Evolutionary conservation across 345 rosid genomes (phyloP), one percentile per base, ranked within the genome.

Genomic region (Corchorus olitorius): DNA sequence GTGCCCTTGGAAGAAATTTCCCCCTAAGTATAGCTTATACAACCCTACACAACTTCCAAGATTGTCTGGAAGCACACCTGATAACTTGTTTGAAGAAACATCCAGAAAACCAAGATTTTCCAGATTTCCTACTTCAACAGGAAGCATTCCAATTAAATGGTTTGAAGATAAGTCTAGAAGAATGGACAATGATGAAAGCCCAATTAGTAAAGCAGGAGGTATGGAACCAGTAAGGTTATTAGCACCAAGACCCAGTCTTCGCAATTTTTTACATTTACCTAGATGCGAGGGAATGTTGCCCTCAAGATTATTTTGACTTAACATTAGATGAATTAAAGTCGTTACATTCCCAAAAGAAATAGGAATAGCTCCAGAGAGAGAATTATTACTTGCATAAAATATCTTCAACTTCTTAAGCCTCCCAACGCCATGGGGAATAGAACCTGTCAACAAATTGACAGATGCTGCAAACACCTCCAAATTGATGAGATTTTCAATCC

Each of bases 31-130:
- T 5, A 83, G 70, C 75, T 63, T n/a, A n/a, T n/a, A n/a, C n/a
- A 85, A 60, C 15, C 8, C 52, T 41, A n/a, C 19, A 49, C 87
- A 87, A 34, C 43, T 60, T 8, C 82, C 83, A 12, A 85, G 66
- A 5, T 50, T 72, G 12, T 9, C 3, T 2, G 87, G 88, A 72
- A 85, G 6, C 4, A 41, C 55, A 5, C 67, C 66, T 9, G 65
- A 27, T 20, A 61, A 14, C 6, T 9, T 22, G 5, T 61, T 61
- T 4, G 4, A 3, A 61, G 35, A 10, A 27, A 22, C 65, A 61
- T 10, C 1, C 65, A 61, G 8, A 0, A 0, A 34, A 20, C 66
- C 46, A 2, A 67, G 53, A 10, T 61, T 5, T 34, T 14, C 43
- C 41, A 62, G 2, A 17, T 56, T 59, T 48, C 48, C 53, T 2